Conservation (phyloP, 345 rosid genomes). For the Firmiana major region DNA sequence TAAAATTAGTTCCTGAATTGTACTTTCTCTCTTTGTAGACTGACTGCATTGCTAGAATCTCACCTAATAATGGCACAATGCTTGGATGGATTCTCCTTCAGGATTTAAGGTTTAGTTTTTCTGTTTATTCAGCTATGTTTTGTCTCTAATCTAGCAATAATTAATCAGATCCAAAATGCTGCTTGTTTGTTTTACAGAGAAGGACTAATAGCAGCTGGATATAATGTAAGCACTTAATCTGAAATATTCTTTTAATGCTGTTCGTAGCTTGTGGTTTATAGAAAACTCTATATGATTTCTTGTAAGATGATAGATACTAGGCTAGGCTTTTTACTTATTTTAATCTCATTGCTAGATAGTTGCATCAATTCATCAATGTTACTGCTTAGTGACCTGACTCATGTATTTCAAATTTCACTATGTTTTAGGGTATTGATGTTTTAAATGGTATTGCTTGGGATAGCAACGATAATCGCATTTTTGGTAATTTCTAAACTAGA, state of each 20-base stretch:
- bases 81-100: conserved; percentile 60
- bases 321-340: neutral
- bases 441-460: conserved; percentile 99
- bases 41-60: conserved; percentile 91
- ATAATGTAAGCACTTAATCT: conserved; percentile 41
- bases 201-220: conserved; percentile 56
- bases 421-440: conserved; percentile 67
- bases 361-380: neutral
- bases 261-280: neutral
- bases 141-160: neutral
- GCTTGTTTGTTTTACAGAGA: conserved; percentile 31
- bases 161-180: neutral
- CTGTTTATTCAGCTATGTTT: neutral
- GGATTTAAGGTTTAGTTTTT: conserved; percentile 34
- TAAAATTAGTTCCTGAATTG: conserved; percentile 11
- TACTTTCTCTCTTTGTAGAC: conserved; percentile 43
- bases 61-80: conserved; percentile 55
- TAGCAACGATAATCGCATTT: conserved; percentile 50
- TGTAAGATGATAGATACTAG: neutral
- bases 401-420: conserved; percentile 8
- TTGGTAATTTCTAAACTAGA: conserved; percentile 42
- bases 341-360: neutral
- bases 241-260: neutral
- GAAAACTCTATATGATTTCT: neutral
- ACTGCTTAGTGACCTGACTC: neutral